Evolutionary conservation across 2,329 filamentous ascomycete species (phyloP), one percentile per base, ranked within the genome.

Genomic region (Colletotrichum zoysiae): DNA sequence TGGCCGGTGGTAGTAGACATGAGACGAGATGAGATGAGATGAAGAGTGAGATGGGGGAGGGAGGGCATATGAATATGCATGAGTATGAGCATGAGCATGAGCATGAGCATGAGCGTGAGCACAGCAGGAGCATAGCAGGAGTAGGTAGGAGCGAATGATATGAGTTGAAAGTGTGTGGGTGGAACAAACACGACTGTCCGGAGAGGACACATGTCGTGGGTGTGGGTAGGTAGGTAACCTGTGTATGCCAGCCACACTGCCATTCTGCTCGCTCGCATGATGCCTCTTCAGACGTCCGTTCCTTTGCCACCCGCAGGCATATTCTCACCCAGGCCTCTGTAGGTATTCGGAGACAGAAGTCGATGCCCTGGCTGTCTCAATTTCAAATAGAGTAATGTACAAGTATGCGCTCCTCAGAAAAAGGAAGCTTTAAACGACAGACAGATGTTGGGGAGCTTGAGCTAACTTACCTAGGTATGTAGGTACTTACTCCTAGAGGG

Each of bases 1-100:
- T 69, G 60, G 61, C 30, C 44, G 30, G 38, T 5, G 33, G 33
- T 42, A 72, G 33, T 42, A 70, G 55, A 69, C 40, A 72, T 72
- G 60, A 67, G 70, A 72, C 40, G 65, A 72, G 35, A 53, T 42
- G 46, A 23, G 33, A 57, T 23, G 55, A 55, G 51, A 55, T 20
- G 51, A 20, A 16, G 12, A 53, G 26, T 18, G 65, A 68, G 42
- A 38, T 48, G 26, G 33, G n/a, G 46, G 55, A 40, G 61, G 58
- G 65, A 40, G 61, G 58, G 65, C 58, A 26, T 63, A 42, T 33
- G 64, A 30, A 3, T 5, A 42, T n/a, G 64, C 42, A 38, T 38
- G 51, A 58, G 44, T 18, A 48, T 42, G 48, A 55, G 18, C 18
- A 20, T 9, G 35, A n/a, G 61, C 61, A 64, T 23, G 61, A 64